These are phyloP conservation scores for Aureobasidium subglaciale DNA, from an alignment of 2,329 filamentous ascomycete genomes.

Conservation along the genomic window DNA sequence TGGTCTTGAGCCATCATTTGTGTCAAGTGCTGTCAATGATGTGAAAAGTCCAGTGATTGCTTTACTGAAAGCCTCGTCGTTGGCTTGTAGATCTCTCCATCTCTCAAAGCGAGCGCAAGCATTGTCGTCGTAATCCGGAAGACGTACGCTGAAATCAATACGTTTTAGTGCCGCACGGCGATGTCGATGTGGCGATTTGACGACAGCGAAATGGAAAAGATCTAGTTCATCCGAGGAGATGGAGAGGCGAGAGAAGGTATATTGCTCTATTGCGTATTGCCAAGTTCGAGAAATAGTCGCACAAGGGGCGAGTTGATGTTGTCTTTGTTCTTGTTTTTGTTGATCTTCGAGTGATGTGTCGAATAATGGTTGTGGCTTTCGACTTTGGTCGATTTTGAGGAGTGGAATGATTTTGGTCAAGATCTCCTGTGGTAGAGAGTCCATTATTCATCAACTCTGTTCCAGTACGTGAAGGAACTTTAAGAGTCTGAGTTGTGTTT, in stretches of 20 bases:
- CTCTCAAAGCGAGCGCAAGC: constrained; percentile 5
- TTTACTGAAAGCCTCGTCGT: neutral
- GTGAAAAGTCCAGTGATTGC: neutral
- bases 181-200: neutral
- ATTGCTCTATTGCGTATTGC: neutral
- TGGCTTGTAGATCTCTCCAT: neutral
- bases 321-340: too few species aligned
- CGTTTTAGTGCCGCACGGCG: neutral
- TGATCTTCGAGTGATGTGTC: too few species aligned
- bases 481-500: too few species aligned
- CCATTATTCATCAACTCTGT: neutral
- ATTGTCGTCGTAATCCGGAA: neutral
- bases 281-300: constrained; percentile 7
- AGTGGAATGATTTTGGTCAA: neutral
- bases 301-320: neutral
- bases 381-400: neutral
- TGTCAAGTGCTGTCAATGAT: neutral
- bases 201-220: neutral
- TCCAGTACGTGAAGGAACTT: too few species aligned
- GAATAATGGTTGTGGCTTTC: too few species aligned
- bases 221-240: neutral
- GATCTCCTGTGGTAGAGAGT: neutral
- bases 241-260: neutral
- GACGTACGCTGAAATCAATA: neutral
- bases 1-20: neutral